A percentile compares a stretch with the other conserved stretches of the same genome.
Evolutionary conservation across 2,329 filamentous ascomycete species (phyloP).

Genomic region (Parascedosporium putredinis): DNA sequence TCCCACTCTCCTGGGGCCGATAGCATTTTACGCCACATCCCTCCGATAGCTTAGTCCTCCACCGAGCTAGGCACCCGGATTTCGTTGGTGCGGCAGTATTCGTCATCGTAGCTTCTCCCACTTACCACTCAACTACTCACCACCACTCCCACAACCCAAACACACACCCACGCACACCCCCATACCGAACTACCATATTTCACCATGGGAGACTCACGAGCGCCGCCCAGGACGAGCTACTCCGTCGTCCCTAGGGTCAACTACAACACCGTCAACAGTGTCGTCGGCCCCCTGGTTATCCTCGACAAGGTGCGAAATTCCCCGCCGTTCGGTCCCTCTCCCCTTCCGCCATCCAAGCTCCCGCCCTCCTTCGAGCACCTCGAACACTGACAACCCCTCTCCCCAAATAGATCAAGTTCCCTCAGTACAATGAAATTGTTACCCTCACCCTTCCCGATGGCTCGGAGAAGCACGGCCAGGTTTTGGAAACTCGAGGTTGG

Average conservation of each 20-base stretch:
- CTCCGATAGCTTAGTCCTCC: background rate
- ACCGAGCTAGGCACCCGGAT: background rate
- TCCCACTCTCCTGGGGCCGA: background rate
- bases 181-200: background rate
- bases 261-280: conserved; percentile 97
- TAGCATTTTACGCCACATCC: background rate
- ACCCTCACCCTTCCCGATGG: conserved; percentile 93
- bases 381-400: conserved; percentile 14
- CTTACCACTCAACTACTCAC: background rate
- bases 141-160: too few species aligned
- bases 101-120: background rate
- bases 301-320: conserved; percentile 67
- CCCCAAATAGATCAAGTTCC: conserved; percentile 76
- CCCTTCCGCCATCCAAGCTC: background rate
- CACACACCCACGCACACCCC: too few species aligned
- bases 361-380: background rate
- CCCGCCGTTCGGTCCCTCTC: background rate
- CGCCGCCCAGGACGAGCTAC: conserved; percentile 44
- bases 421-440: conserved; percentile 95
- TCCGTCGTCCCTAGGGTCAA: conserved; percentile 55
- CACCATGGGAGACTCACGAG: conserved; percentile 44
- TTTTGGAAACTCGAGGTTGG: conserved; percentile 90
- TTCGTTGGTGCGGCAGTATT: conserved; percentile 1
- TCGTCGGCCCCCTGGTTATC: conserved; percentile 96
- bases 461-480: conserved; percentile 84